These are phyloP conservation scores for Aspergillus udagawae DNA, from an alignment of 2,329 filamentous ascomycete species.

Conservation along the genomic window DNA sequence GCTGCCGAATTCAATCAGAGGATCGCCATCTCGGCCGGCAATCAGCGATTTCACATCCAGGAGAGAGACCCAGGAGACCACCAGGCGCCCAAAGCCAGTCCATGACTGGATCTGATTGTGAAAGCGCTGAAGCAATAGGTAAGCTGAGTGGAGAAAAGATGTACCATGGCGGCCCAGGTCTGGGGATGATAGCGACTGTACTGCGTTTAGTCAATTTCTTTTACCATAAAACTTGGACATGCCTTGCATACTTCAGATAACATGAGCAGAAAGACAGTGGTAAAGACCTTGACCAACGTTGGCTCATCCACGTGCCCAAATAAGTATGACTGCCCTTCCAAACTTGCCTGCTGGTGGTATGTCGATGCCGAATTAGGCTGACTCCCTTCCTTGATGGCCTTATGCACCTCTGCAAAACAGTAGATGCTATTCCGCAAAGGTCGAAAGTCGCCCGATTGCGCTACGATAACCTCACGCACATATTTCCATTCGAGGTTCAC, in stretches of 20 bases:
- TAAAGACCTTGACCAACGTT: conserved; percentile 23
- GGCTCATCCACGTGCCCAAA: conserved; percentile 22
- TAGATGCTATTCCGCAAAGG: conserved; percentile 28
- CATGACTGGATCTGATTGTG: conserved; percentile 23
- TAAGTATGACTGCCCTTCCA: conserved; percentile 26
- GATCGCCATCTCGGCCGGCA: conserved; percentile 33
- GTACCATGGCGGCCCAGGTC: conserved; percentile 24
- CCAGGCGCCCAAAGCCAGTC: conserved; percentile 25
- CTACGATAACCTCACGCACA: conserved; percentile 22
- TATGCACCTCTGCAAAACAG: conserved; percentile 32
- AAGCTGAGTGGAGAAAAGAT: conserved; percentile 29
- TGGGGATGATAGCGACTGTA: conserved; percentile 25
- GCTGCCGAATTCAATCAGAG: conserved; percentile 25
- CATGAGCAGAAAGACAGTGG: conserved; percentile 32
- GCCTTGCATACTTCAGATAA: conserved; percentile 29
- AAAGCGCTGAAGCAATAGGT: conserved; percentile 28
- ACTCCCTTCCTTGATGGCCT: conserved; percentile 22
- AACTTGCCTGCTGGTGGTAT: conserved; percentile 29
- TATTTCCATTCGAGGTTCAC: conserved; percentile 32
- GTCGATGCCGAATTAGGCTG: conserved; percentile 25
- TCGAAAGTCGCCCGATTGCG: conserved; percentile 21
- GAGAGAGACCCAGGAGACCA: conserved; percentile 32
- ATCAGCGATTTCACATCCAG: conserved; percentile 34
- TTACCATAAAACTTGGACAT: background rate
- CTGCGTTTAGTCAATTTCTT: background rate